Evolutionary conservation across 176 grass and related monocot genomes (phyloP), one percentile per base, ranked within the genome.

Genomic region (Stipa capillata): DNA sequence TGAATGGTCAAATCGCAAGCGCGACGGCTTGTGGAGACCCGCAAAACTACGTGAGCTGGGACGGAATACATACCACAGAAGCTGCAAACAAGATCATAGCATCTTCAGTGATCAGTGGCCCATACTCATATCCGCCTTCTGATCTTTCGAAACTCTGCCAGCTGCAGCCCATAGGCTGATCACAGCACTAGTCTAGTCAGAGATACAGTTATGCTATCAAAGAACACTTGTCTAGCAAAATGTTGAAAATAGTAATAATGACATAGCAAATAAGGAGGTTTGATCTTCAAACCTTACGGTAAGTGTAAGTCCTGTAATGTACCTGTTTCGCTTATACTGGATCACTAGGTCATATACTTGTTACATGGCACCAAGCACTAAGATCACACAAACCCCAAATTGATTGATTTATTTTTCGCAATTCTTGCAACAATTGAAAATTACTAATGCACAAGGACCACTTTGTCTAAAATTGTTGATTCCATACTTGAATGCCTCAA

Each of bases 1-100:
- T 94, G 0, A 81, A 90, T 20, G 83, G 91, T 10, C 34, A 50
- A 17, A 73, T 58, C 4, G 24, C 55, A 6, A 92, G 24, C 0
- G 82, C 87, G 1, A 72, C 48, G 28, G 89, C 89, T 36, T 94
- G 91, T 63, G 40, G 8, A 61, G 87, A 94, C 7, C 89, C 91
- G 0, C 63, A 88, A 13, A 88, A 85, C 70, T 92, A 94, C 11
- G 85, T 90, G 53, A 97, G 89, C 74, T 94, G 94, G 91, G 85
- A 97, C 0, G 94, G 91, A 20, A 92, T 97, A 27, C 94, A 94
- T 88, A 72, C 87, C 37, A 94, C 91, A 0, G 89, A 97, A 71
- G 83, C 89, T 68, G 91, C 87, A 43, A 94, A 94, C 37, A 84
- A 54, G 41, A 65, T 72, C 66, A 48, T 97, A 24, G 20, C 82